These are phyloP conservation scores for Rubia tinctorum DNA, from an alignment of 305 asterid genomes.

Conservation along the genomic window DNA sequence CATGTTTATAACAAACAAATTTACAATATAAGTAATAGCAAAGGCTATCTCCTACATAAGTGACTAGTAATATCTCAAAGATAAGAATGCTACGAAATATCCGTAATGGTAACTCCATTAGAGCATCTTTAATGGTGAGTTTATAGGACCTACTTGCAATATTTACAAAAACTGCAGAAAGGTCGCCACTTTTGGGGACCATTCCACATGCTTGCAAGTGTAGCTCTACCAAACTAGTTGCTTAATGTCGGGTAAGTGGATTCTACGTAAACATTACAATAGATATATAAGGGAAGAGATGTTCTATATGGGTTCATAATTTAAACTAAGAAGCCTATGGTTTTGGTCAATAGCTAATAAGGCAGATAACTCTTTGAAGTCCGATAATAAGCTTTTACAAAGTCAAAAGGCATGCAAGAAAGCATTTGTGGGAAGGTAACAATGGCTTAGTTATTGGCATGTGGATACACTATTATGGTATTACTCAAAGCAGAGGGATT, in stretches of 20 bases:
- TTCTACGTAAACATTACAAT: no score
- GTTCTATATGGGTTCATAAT: neutral
- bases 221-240: neutral
- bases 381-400: neutral
- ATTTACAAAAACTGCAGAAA: neutral
- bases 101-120: neutral
- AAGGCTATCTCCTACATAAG: neutral
- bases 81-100: neutral
- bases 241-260: neutral
- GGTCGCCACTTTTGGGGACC: neutral
- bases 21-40: neutral
- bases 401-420: neutral
- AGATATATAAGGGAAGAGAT: no score
- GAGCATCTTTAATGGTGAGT: neutral
- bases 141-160: neutral
- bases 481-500: neutral
- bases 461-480: neutral
- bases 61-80: neutral
- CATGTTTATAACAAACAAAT: neutral
- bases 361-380: neutral
- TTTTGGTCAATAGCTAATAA: neutral
- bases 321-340: neutral
- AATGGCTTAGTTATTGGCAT: neutral
- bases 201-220: neutral
- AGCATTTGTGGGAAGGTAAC: neutral